Percentiles rank a stretch among this genome's conserved stretches.
phyloP scores from a whole-genome alignment of 345 rosid species.

The Eutrema japonicum region DNA sequence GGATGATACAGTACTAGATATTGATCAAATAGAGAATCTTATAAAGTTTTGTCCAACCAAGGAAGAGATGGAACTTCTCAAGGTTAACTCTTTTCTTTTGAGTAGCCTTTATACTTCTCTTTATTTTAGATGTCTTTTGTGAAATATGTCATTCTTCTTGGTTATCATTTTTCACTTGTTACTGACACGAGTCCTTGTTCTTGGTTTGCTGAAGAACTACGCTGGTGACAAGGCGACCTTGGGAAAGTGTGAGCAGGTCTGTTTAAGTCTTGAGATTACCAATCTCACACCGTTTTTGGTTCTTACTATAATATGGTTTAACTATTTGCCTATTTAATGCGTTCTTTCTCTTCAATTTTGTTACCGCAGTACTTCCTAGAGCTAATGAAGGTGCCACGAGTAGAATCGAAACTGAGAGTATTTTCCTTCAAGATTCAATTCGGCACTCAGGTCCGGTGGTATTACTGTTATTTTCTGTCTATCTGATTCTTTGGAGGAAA shows the following conservation, averaged over 20 bases:
- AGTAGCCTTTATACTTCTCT: constrained; percentile 12
- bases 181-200: constrained; percentile 22
- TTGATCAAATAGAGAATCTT: constrained; percentile 98
- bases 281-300: constrained; percentile 17
- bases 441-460: constrained; percentile 83
- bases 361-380: constrained; percentile 78
- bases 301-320: background rate
- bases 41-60: constrained; percentile 97
- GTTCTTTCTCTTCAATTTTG: constrained; percentile 34
- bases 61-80: constrained; percentile 98
- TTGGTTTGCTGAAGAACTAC: constrained; percentile 57
- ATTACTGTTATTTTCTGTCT: constrained; percentile 30
- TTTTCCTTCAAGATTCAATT: constrained; percentile 98
- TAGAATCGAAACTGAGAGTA: constrained; percentile 92
- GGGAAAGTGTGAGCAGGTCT: constrained; percentile 99
- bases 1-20: constrained; percentile 91
- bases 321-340: background rate
- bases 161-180: constrained; percentile 23
- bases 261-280: constrained; percentile 32
- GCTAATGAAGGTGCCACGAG: constrained; percentile 98
- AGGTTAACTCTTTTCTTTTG: constrained; percentile 58
- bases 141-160: constrained; percentile 23
- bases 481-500: constrained; percentile 29
- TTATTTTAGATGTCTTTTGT: constrained; percentile 9
- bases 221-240: constrained; percentile 78